Evolutionary conservation across 441 rosid species (phyloP).

Genomic region (Gossypium schwendimanii): DNA sequence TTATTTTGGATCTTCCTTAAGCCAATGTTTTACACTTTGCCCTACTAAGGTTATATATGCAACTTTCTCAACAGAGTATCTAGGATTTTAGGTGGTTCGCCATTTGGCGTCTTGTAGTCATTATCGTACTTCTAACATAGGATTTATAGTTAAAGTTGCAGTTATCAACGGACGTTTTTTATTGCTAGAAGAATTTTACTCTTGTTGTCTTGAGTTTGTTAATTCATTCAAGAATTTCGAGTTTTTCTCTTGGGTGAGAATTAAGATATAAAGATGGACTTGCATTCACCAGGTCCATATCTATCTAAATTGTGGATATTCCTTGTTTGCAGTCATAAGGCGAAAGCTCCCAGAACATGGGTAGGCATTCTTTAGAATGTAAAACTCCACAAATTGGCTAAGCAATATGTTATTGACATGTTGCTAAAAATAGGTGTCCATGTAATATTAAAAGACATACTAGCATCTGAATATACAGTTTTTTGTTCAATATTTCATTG

Average conservation of each 20-base stretch:
- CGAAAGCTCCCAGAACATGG: neutral
- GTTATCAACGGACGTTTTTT: neutral
- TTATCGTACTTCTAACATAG: too few species aligned
- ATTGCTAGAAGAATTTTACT: neutral
- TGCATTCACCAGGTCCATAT: neutral
- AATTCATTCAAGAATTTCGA: neutral
- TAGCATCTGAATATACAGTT: neutral
- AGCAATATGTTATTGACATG: neutral
- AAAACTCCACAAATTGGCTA: neutral
- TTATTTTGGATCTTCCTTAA: neutral
- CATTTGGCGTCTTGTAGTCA: too few species aligned
- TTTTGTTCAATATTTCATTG: neutral
- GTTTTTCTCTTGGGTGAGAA: neutral
- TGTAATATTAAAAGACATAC: neutral
- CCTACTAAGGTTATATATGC: neutral
- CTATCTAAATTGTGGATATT: neutral
- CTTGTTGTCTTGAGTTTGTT: neutral
- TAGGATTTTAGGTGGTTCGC: neutral
- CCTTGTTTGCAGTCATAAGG: neutral
- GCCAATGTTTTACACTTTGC: neutral
- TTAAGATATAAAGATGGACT: neutral
- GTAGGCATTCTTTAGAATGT: neutral
- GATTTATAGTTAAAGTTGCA: neutral
- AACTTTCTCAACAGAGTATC: neutral
- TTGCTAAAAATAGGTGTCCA: neutral